These are phyloP conservation scores for Aurinia saxatilis DNA, from an alignment of 345 rosid species.

Conservation along the genomic window DNA sequence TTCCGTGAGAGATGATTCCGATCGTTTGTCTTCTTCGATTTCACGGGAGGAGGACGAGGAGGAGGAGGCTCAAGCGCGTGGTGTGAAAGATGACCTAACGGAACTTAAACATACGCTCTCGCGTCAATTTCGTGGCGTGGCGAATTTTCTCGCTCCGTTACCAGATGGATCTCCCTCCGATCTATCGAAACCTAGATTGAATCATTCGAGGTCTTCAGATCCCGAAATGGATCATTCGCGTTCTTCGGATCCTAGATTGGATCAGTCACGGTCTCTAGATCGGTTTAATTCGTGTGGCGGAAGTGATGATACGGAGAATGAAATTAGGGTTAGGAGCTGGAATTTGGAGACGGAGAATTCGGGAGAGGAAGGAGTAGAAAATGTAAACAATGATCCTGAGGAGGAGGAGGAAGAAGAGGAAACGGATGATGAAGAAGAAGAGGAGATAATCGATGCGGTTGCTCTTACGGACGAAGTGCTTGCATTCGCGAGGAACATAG, in stretches of 20 bases:
- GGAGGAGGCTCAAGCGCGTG: slow-evolving; percentile 40
- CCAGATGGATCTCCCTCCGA: slow-evolving; percentile 32
- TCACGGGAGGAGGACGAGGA: slow-evolving; percentile 24
- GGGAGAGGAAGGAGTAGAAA: slow-evolving; percentile 28
- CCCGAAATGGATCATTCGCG: slow-evolving; percentile 11
- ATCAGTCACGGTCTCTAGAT: slow-evolving; percentile 19
- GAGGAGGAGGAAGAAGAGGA: slow-evolving; percentile 35
- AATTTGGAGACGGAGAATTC: slow-evolving; percentile 44
- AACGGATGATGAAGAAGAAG: slow-evolving; percentile 21
- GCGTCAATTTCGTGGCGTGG: slow-evolving; percentile 85
- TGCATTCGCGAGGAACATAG: slow-evolving; percentile 66
- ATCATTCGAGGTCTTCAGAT: slow-evolving; percentile 21
- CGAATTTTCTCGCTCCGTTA: slow-evolving; percentile 86
- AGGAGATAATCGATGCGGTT: slow-evolving; percentile 36
- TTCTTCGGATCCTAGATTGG: slow-evolving; percentile 14
- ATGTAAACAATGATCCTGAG: slow-evolving; percentile 44
- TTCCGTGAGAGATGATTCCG: background rate
- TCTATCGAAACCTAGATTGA: slow-evolving; percentile 14
- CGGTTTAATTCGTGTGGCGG: slow-evolving; percentile 34
- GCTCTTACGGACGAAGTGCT: slow-evolving; percentile 85
- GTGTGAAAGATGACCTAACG: slow-evolving; percentile 78
- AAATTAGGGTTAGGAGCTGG: slow-evolving; percentile 56
- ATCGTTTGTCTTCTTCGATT: no score
- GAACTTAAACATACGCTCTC: slow-evolving; percentile 71
- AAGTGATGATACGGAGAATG: slow-evolving; percentile 66